Percentiles rank a stretch among this genome's conserved stretches.
Conservation (phyloP, 1,284 basidiomycete species). For the Ceratobasidium sp. region DNA sequence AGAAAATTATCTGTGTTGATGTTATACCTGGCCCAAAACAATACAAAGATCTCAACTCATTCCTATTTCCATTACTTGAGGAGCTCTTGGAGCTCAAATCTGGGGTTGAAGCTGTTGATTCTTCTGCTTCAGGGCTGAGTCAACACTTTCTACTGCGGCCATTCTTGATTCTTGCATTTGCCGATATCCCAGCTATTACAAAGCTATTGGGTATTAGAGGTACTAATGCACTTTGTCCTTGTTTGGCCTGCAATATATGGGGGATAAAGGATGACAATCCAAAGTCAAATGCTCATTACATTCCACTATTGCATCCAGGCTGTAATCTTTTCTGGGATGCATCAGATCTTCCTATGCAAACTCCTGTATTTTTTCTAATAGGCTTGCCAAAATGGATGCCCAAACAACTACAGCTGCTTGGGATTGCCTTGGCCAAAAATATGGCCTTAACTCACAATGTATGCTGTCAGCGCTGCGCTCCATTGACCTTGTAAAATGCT, state of each 20-base stretch:
- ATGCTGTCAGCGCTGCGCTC: conserved; percentile 44
- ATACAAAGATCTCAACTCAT: conserved; percentile 49
- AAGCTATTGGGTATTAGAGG: too few species aligned
- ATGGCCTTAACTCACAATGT: conserved; percentile 45
- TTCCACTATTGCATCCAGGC: conserved; percentile 34
- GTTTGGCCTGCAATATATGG: conserved; percentile 48
- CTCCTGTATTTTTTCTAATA: conserved; percentile 13
- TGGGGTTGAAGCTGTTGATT: conserved; percentile 48
- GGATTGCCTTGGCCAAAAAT: too few species aligned
- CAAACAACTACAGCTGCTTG: conserved; percentile 43
- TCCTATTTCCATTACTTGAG: conserved; percentile 48
- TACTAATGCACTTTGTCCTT: too few species aligned
- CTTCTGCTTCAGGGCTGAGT: not conserved
- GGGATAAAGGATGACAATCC: conserved; percentile 45
- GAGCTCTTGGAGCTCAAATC: conserved; percentile 47
- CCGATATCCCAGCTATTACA: too few species aligned
- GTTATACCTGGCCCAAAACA: conserved; percentile 51
- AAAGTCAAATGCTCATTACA: conserved; percentile 51
- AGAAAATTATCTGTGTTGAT: conserved; percentile 47
- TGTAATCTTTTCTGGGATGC: conserved; percentile 40
- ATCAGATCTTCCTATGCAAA: conserved; percentile 42
- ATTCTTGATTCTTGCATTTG: conserved; percentile 39
- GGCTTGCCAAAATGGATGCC: conserved; percentile 37
- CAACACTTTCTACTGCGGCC: conserved; percentile 41
- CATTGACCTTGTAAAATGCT: conserved; percentile 43